phyloP scores from a whole-genome alignment of 2,329 filamentous ascomycete species.

The Bretziella fagacearum region DNA sequence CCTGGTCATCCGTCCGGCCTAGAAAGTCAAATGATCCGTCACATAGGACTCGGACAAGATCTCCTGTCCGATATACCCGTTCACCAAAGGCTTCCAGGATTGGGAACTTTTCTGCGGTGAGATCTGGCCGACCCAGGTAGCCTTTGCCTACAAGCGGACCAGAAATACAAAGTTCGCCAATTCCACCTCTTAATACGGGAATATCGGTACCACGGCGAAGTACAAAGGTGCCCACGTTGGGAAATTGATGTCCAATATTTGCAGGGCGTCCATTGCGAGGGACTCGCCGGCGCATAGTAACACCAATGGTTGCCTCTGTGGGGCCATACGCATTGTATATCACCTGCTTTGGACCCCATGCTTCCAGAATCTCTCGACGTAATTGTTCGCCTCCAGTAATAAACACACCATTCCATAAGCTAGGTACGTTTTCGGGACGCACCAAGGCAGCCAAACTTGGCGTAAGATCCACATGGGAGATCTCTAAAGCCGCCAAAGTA shows the following conservation, averaged over 20 bases:
- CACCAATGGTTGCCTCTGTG: conserved; percentile 83
- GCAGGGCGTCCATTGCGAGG: conserved; percentile 61
- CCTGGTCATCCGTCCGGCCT: conserved; percentile 76
- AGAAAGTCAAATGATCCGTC: conserved; percentile 77
- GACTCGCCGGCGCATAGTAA: conserved; percentile 76
- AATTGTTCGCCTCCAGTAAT: conserved; percentile 84
- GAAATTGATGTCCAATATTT: conserved; percentile 76
- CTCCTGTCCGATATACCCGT: conserved; percentile 70
- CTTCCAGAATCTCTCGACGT: conserved; percentile 74
- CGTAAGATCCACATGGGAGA: conserved; percentile 85
- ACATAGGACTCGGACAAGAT: conserved; percentile 65
- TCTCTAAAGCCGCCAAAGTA: conserved; percentile 51
- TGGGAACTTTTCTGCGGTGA: conserved; percentile 64
- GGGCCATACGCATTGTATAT: conserved; percentile 91
- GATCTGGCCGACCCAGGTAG: conserved; percentile 64
- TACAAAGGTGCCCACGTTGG: conserved; percentile 74
- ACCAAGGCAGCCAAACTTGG: conserved; percentile 69
- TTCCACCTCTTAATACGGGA: conserved; percentile 58
- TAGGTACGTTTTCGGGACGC: conserved; percentile 65
- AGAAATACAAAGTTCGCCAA: conserved; percentile 79
- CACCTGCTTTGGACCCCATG: conserved; percentile 61
- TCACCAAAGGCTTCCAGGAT: conserved; percentile 38
- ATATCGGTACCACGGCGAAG: conserved; percentile 49
- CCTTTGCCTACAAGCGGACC: conserved; percentile 78
- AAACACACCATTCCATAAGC: conserved; percentile 66